Base-by-base conservation (phyloP, 2,329 filamentous ascomycete genomes). In the Ophiocordyceps robertsii region DNA sequence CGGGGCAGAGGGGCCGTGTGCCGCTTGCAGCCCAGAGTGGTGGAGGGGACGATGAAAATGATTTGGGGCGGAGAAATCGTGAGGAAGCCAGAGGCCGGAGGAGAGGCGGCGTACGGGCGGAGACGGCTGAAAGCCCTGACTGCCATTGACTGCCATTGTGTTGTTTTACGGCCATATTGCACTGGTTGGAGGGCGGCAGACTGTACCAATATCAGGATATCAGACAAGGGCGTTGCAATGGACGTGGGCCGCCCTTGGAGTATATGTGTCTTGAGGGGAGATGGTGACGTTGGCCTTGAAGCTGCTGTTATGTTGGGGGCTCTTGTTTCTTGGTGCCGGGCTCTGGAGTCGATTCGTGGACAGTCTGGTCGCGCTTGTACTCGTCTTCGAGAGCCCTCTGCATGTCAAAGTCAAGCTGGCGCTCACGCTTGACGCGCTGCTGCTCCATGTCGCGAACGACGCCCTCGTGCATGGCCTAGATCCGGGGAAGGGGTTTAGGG, bases 371-470 rank as follows among this genome's bases (percentile, higher is more conserved):
- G 61, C 90, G 90, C 59, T 82, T 80, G 62, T 95, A 96, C 61
- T 98, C 85, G 54, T 82, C 76, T 65, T 96, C 89, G 39, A 98
- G 68, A 7, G 74, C 75, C 48, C 73, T 76, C 59, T 98, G 92
- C 75, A 94, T 78, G 50, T 96, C 89, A 56, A 98, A 98, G 59
- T 98, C 92, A 41, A 88, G 77, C 61, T 93, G 85, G 45, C 92
- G 81, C 62, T 98, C 92, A 51, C 77, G 75, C 66, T 95, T 95
- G 50, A 95, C 61, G 38, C 84, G 80, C 60, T 95, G 89, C 57
- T 93, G 87, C 58, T 96, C 90, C 72, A 95, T 84, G 57, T 98
- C 92, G 49, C 90, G 84, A 49, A 96, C 69, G 36, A 98, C 92
- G 37, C 92, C 92, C 51, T 83, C 77, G 57, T 98, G 92, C 92